These are phyloP conservation scores for Clonostachys rosea DNA, from an alignment of 2,329 filamentous ascomycete species.

Conservation along the genomic window DNA sequence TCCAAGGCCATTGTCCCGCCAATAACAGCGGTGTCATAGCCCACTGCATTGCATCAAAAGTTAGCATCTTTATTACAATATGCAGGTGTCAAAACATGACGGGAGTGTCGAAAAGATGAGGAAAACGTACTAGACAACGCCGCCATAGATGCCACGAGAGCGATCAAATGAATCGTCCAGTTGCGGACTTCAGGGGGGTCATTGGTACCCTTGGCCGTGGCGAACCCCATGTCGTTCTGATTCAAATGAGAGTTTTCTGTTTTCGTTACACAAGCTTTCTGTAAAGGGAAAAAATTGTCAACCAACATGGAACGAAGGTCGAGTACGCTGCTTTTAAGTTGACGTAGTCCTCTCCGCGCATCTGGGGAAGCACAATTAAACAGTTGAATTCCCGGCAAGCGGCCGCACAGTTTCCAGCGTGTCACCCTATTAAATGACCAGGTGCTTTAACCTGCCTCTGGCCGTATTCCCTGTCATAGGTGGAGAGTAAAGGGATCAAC, in stretches of 20 bases:
- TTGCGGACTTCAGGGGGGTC: conserved; percentile 25
- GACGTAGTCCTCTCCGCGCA: no score
- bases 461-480: no score
- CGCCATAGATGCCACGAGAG: conserved; percentile 23
- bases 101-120: conserved; percentile 1
- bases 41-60: background rate
- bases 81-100: background rate
- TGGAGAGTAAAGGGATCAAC: no score
- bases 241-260: background rate
- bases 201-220: conserved; percentile 27
- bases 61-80: background rate
- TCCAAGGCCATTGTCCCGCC: conserved; percentile 12
- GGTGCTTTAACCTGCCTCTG: no score
- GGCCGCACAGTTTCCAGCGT: no score
- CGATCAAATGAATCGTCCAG: conserved; percentile 23
- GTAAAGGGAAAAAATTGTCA: no score
- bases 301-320: no score
- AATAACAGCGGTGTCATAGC: conserved; percentile 10
- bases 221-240: conserved; percentile 12
- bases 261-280: background rate
- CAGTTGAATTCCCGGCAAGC: no score
- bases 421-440: no score
- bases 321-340: no score
- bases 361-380: no score
- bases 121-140: conserved; percentile 17